A percentile compares a stretch with the other conserved stretches of the same genome.
phyloP scores from a whole-genome alignment of 2,329 filamentous ascomycete species.

The Monilinia laxa region DNA sequence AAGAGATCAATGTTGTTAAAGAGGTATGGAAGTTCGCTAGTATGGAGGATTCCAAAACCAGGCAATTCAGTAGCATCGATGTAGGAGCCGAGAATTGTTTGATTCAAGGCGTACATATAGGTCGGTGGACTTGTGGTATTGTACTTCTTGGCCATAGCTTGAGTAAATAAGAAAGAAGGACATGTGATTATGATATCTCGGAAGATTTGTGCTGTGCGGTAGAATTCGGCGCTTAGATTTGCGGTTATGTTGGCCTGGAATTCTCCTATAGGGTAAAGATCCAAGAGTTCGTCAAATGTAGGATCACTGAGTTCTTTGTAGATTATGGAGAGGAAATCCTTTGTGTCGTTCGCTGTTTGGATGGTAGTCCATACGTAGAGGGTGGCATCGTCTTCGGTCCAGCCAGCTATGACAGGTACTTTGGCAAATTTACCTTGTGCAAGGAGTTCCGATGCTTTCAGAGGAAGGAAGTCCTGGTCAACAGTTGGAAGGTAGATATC shows the following conservation, averaged over 20 bases:
- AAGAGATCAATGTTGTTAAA: slow-evolving; percentile 50
- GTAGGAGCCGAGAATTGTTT: slow-evolving; percentile 51
- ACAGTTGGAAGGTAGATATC: slow-evolving; percentile 53
- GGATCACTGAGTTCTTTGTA: slow-evolving; percentile 42
- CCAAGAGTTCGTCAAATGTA: slow-evolving; percentile 45
- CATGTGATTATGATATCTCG: slow-evolving; percentile 54
- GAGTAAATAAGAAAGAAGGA: slow-evolving; percentile 47
- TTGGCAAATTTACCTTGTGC: slow-evolving; percentile 45
- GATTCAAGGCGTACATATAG: slow-evolving; percentile 53
- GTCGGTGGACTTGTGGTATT: slow-evolving; percentile 42
- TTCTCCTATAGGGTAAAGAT: slow-evolving; percentile 51
- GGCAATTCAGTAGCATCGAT: slow-evolving; percentile 42
- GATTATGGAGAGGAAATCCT: slow-evolving; percentile 45
- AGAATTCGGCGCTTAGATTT: slow-evolving; percentile 49
- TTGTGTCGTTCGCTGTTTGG: slow-evolving; percentile 43
- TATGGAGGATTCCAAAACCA: slow-evolving; percentile 51
- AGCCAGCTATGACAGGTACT: slow-evolving; percentile 46
- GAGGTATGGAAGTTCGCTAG: slow-evolving; percentile 54
- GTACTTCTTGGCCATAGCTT: slow-evolving; percentile 41
- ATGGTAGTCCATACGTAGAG: slow-evolving; percentile 46
- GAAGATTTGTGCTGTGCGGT: slow-evolving; percentile 50
- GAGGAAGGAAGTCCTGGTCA: slow-evolving; percentile 52
- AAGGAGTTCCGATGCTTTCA: slow-evolving; percentile 45
- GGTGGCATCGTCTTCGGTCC: slow-evolving; percentile 48
- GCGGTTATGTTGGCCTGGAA: slow-evolving; percentile 44